Evolutionary conservation across 1,284 basidiomycete species (phyloP).

Genomic region (Ceratorhiza oryzae-sativae): DNA sequence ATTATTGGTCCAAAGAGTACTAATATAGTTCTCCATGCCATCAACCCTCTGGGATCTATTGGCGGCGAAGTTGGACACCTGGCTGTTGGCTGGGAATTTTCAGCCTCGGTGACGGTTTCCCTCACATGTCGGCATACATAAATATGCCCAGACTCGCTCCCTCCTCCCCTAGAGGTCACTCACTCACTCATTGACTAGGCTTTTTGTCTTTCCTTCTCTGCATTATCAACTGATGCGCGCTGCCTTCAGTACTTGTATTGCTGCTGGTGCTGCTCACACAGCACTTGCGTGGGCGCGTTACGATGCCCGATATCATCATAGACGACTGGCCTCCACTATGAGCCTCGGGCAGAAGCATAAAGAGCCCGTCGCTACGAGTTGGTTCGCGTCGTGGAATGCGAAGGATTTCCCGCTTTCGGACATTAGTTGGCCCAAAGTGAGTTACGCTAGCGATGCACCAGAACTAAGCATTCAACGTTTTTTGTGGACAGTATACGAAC

Average conservation of each 20-base stretch:
- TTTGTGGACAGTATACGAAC: slow-evolving; percentile 17
- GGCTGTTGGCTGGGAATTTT: too few relatives aligned
- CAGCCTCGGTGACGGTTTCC: too few relatives aligned
- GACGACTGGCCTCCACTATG: background rate
- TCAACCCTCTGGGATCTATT: too few relatives aligned
- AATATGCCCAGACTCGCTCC: too few relatives aligned
- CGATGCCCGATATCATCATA: background rate
- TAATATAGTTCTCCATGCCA: too few relatives aligned
- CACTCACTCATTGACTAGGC: too few relatives aligned
- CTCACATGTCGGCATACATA: too few relatives aligned
- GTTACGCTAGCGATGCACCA: background rate
- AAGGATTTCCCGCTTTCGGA: slow-evolving; percentile 27
- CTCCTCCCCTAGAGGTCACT: too few relatives aligned
- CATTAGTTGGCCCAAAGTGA: slow-evolving; percentile 38
- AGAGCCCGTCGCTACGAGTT: slow-evolving; percentile 25
- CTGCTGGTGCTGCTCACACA: slow-evolving; percentile 14
- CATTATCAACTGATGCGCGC: slow-evolving; percentile 1
- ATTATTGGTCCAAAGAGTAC: too few relatives aligned
- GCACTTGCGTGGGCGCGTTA: slow-evolving; percentile 18
- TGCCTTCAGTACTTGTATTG: background rate
- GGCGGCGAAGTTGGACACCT: too few relatives aligned
- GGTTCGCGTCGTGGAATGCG: slow-evolving; percentile 39
- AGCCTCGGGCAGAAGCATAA: background rate
- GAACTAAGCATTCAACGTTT: background rate
- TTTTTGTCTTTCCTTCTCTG: background rate